Evolutionary conservation across 139 green algal species (phyloP), one percentile per base, ranked within the genome.

Genomic region (Trebouxia sp.): DNA sequence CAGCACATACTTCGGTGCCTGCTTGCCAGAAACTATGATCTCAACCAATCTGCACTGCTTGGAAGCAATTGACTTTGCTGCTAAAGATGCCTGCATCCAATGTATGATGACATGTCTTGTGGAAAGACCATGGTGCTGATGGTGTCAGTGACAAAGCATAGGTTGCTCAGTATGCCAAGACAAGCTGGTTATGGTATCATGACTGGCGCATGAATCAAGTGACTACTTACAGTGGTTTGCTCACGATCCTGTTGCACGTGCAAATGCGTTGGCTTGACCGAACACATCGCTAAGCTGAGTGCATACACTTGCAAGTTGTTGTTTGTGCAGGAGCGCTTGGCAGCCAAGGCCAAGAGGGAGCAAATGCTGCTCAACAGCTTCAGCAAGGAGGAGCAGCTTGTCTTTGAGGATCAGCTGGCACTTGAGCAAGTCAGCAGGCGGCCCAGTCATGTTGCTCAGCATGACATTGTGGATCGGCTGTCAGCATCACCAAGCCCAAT

Each of bases 341-440:
- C 69, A 26, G 42, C 43, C 9, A 77, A 77, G 22, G 69, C 69
- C 42, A 77, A 77, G 41, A 15, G 43, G 26, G 69, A 77, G 69
- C n/a, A 77, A 5, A 77, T 77, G 69, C 38, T 77, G 39, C 41
- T 51, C 11, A 35, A 77, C 38, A 77, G 69, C 42, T 77, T 77
- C 11, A 45, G 12, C 15, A 72, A 72, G 24, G 32, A 72, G 35
- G 62, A 45, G 32, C 32, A 28, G 12, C 62, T 26, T 42, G 32
- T 72, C 14, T 72, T 72, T 45, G 62, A 72, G 12, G 62, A 72
- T 72, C 32, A 72, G 32, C 11, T 72, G 12, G 62, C 24, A 24
- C 20, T 72, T 1, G 62, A 72, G 62, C 14, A 35, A 5, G 42
- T 72, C 30, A 43, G 32, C 11, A 72, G 62, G 20, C 42, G 32